Evolutionary conservation across 139 green algal species (phyloP), one percentile per base, ranked within the genome.

Genomic region (Parachlorella kessleri): DNA sequence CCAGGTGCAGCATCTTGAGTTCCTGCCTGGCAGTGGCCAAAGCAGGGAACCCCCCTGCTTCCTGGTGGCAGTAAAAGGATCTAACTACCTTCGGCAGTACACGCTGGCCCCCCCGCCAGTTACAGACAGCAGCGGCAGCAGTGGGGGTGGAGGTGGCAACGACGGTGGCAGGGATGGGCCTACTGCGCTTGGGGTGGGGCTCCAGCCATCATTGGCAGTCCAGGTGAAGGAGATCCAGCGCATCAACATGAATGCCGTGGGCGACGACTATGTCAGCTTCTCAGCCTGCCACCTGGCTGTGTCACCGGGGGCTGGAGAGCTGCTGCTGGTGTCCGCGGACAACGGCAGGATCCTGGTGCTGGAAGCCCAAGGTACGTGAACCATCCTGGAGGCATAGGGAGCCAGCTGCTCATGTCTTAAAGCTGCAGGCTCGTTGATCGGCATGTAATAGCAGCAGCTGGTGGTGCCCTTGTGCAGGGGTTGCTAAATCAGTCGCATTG

Each of bases 221-320:
- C 26, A 32, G 63, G 26, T 81, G 65, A 38, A 67, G 53, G 76
- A 83, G 37, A 39, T 42, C 33, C 48, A 39, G 3, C 75, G 80
- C 32, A 71, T 91, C 42, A 94, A 94, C 80, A 82, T 93, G 79
- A 94, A 94, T 63, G 81, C 82, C 9, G 21, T 64, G 10, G 87
- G 87, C 0, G 90, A 94, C 74, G 82, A 91, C 63, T 87, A 93
- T 73, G 79, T 94, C 9, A 91, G 84, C 32, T 93, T 93, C 68
- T 82, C 64, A 14, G 84, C 85, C 6, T 78, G 55, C 23, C 80
- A 88, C 32, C 81, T 93, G 72, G 73, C 80, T 28, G 37, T 77
- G 30, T 92, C 90, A 6, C 85, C 87, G 3, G 86, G 81, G 68
- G n/a, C n/a, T n/a, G 77, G 78, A 5, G 63, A 55, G 2, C 87